These are phyloP conservation scores for Solanum dulcamara DNA, from an alignment of 257 asterid genomes.

Conservation along the genomic window DNA sequence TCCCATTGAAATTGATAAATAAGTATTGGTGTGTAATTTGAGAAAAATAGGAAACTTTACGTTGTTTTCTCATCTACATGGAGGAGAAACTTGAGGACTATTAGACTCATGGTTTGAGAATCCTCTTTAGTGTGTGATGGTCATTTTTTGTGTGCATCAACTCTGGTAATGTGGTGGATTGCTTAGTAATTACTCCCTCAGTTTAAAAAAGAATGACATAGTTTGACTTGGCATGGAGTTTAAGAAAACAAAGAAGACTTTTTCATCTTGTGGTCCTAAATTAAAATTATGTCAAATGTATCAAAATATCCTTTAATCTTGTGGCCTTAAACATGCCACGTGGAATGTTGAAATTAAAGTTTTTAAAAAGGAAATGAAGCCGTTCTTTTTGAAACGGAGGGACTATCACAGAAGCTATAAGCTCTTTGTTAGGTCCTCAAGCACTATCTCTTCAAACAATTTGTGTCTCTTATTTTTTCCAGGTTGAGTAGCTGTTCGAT, in stretches of 20 bases:
- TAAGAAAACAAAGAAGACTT: too few species aligned
- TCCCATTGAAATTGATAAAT: neutral
- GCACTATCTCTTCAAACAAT: neutral
- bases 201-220: too few species aligned
- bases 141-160: neutral
- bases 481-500: neutral
- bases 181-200: neutral
- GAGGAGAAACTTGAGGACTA: neutral
- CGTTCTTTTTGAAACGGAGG: too few species aligned
- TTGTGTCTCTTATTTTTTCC: neutral
- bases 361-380: too few species aligned
- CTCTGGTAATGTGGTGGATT: neutral
- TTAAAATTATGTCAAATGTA: too few species aligned
- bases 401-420: neutral
- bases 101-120: neutral
- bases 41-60: neutral
- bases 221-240: too few species aligned
- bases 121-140: neutral
- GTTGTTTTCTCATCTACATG: neutral
- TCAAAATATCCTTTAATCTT: too few species aligned
- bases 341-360: too few species aligned
- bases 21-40: neutral
- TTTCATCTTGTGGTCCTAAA: too few species aligned
- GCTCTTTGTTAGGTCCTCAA: neutral
- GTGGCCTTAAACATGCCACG: too few species aligned